Percentiles rank a stretch among this genome's conserved stretches.
phyloP scores from a whole-genome alignment of 176 grass and related monocot species.

The Triticum monococcum region DNA sequence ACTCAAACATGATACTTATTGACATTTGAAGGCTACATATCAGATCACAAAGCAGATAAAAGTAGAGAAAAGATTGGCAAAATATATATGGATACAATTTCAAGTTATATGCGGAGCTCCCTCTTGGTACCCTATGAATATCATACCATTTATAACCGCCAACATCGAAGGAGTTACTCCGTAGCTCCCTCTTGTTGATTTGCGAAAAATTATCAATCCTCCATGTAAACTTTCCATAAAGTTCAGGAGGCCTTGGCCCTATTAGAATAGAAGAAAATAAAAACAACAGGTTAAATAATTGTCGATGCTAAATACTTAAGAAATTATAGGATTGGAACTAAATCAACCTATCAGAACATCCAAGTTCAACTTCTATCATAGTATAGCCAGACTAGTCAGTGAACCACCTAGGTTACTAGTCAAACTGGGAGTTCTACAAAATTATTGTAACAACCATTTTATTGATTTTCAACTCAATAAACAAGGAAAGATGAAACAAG shows the following conservation, averaged over 20 bases:
- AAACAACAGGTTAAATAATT: slow-evolving; percentile 34
- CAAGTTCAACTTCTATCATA: background rate
- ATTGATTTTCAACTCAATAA: background rate
- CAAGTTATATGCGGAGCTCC: background rate
- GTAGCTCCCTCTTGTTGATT: slow-evolving; percentile 95
- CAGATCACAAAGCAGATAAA: background rate
- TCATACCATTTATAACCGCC: slow-evolving; percentile 96
- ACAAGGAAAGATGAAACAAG: background rate
- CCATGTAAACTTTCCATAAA: slow-evolving; percentile 95
- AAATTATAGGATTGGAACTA: background rate
- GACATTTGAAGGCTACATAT: background rate
- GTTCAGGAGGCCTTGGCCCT: slow-evolving; percentile 86
- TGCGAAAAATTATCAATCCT: slow-evolving; percentile 95
- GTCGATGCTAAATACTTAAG: background rate
- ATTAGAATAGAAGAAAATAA: slow-evolving; percentile 44
- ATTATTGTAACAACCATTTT: too few species aligned
- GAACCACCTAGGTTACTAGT: background rate
- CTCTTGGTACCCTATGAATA: background rate
- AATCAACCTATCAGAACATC: background rate
- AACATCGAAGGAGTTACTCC: slow-evolving; percentile 93
- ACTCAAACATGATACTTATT: background rate
- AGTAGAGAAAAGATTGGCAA: background rate
- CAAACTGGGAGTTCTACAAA: background rate
- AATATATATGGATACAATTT: background rate
- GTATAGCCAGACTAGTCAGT: background rate